Evolutionary conservation across 352 stramenopile genomes (phyloP).

Genomic region (Globisporangium megalacanthum): DNA sequence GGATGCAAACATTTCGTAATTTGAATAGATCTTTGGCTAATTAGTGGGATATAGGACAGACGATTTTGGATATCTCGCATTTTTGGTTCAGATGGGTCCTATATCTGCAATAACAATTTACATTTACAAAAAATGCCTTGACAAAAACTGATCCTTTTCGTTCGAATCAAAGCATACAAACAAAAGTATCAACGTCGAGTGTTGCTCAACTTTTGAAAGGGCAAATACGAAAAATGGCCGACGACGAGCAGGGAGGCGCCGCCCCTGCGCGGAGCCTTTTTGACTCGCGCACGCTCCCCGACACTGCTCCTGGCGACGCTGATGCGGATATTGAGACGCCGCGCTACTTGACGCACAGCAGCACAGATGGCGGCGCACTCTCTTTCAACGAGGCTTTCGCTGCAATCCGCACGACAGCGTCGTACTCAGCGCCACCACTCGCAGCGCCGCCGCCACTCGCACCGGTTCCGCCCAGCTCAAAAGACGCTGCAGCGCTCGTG

Average conservation of each 20-base stretch:
- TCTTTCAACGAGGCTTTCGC: slow-evolving; percentile 60
- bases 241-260: background rate
- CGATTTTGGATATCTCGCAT: background rate
- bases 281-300: slow-evolving; percentile 32
- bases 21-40: too few relatives aligned
- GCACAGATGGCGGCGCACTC: slow-evolving; percentile 13
- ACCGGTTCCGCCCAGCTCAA: slow-evolving; percentile 8
- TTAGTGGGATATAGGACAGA: too few relatives aligned
- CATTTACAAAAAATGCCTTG: background rate
- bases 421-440: slow-evolving; percentile 31
- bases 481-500: slow-evolving; percentile 52
- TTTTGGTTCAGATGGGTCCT: background rate
- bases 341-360: slow-evolving; percentile 34
- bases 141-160: background rate
- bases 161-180: too few relatives aligned
- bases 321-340: slow-evolving; percentile 13
- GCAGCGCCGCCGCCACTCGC: slow-evolving; percentile 5
- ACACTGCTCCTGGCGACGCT: background rate
- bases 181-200: too few relatives aligned
- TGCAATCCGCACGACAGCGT: slow-evolving; percentile 44
- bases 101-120: background rate
- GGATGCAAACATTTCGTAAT: too few relatives aligned
- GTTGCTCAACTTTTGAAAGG: background rate
- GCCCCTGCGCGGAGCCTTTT: slow-evolving; percentile 28
- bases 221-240: background rate